phyloP scores from a whole-genome alignment of 768 basidiomycete species.

The Aureoboletus auriporus region DNA sequence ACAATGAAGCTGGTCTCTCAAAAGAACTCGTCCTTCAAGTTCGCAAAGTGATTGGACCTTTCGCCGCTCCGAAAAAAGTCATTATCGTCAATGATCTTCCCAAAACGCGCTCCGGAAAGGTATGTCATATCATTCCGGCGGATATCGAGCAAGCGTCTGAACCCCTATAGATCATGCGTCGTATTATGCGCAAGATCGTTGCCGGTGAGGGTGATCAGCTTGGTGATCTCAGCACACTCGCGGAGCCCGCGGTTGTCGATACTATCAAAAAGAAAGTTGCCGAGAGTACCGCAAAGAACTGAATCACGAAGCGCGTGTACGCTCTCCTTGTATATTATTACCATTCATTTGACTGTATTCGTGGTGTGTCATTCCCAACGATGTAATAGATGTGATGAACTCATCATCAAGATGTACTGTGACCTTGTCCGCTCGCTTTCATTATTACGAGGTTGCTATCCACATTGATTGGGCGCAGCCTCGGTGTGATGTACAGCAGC shows the following conservation, averaged over 20 bases:
- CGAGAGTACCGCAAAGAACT: constrained; percentile 26
- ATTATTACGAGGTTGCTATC: too few species aligned
- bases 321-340: constrained; percentile 1
- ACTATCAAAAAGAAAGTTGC: constrained; percentile 79
- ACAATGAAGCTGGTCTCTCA: constrained; percentile 62
- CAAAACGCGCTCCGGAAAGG: constrained; percentile 95
- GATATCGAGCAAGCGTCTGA: not conserved
- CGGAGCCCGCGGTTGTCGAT: constrained; percentile 85
- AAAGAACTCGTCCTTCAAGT: constrained; percentile 96
- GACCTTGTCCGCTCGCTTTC: too few species aligned
- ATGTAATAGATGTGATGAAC: too few species aligned
- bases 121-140: not conserved
- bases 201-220: constrained; percentile 93
- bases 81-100: constrained; percentile 81
- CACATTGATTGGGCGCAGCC: too few species aligned
- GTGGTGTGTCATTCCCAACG: too few species aligned
- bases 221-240: constrained; percentile 90
- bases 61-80: constrained; percentile 94
- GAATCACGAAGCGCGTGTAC: not conserved
- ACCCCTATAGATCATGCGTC: constrained; percentile 73
- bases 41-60: constrained; percentile 96
- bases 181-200: constrained; percentile 95
- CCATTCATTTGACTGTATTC: too few species aligned
- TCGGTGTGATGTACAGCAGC: too few species aligned
- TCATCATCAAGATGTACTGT: too few species aligned